These are phyloP conservation scores for Hymenochaete sp. DNA, from an alignment of 1,284 basidiomycete species.

Conservation along the genomic window DNA sequence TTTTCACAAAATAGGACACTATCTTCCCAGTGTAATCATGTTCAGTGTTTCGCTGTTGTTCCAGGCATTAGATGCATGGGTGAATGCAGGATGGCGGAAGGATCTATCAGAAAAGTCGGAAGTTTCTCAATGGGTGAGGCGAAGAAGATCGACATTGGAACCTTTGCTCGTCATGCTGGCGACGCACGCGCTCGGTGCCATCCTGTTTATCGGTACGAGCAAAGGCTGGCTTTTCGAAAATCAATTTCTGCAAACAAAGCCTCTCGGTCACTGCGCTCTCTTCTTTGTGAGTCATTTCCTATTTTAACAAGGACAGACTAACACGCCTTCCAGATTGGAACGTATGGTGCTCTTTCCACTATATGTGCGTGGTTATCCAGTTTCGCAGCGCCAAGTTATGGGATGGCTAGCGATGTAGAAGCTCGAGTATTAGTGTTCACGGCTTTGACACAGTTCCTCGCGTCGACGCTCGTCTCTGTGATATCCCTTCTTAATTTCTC, in stretches of 20 bases:
- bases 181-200: slow-evolving; percentile 45
- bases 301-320: no score
- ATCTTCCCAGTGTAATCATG: slow-evolving; percentile 77
- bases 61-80: slow-evolving; percentile 67
- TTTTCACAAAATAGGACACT: slow-evolving; percentile 85
- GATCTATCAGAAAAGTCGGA: slow-evolving; percentile 18
- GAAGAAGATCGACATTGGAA: slow-evolving; percentile 40
- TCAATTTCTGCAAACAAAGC: no score
- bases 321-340: slow-evolving; percentile 2
- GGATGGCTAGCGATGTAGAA: slow-evolving; percentile 24
- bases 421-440: slow-evolving; percentile 50
- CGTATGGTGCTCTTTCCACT: slow-evolving; percentile 17
- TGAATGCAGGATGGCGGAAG: slow-evolving; percentile 49
- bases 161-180: slow-evolving; percentile 44
- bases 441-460: slow-evolving; percentile 64
- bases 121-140: slow-evolving; percentile 28
- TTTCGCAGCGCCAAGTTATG: no score
- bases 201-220: slow-evolving; percentile 39
- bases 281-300: no score
- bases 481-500: slow-evolving; percentile 87
- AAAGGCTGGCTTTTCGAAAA: slow-evolving; percentile 32
- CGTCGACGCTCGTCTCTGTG: slow-evolving; percentile 77
- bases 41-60: slow-evolving; percentile 79
- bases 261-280: no score
- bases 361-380: slow-evolving; percentile 22